phyloP scores from a whole-genome alignment of 345 rosid species.

The Melaleuca alternifolia region DNA sequence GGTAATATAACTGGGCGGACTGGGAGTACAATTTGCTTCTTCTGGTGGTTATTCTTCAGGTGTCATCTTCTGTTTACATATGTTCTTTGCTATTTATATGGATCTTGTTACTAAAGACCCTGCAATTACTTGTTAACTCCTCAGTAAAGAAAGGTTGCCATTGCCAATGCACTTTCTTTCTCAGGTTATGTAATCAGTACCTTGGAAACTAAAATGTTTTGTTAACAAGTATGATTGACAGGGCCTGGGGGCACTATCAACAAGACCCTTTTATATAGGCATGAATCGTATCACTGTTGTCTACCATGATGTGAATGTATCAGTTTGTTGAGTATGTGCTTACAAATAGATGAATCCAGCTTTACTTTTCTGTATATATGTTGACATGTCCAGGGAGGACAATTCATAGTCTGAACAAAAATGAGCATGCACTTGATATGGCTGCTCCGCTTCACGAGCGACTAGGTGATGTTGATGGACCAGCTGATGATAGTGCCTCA shows the following conservation, averaged over 20 bases:
- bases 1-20: not conserved
- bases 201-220: not conserved
- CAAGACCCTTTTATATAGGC: not conserved
- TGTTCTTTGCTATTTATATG: not conserved
- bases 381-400: constrained; percentile 43
- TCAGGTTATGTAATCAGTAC: not conserved
- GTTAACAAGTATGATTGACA: not conserved
- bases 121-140: not conserved
- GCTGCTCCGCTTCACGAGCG: constrained; percentile 70
- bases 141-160: not conserved
- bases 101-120: not conserved
- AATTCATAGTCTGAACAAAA: constrained; percentile 78
- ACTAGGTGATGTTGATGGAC: constrained; percentile 28
- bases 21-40: not conserved
- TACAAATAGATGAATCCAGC: not conserved
- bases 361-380: not conserved
- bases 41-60: not conserved
- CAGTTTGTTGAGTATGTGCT: not conserved
- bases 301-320: not conserved
- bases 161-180: not conserved
- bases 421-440: constrained; percentile 87
- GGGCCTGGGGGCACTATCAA: not conserved
- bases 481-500: constrained; percentile 21
- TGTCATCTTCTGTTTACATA: not conserved
- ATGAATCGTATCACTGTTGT: not conserved